phyloP scores from a whole-genome alignment of 176 grass and related monocot genomes.

The Calamus simplicifolius region DNA sequence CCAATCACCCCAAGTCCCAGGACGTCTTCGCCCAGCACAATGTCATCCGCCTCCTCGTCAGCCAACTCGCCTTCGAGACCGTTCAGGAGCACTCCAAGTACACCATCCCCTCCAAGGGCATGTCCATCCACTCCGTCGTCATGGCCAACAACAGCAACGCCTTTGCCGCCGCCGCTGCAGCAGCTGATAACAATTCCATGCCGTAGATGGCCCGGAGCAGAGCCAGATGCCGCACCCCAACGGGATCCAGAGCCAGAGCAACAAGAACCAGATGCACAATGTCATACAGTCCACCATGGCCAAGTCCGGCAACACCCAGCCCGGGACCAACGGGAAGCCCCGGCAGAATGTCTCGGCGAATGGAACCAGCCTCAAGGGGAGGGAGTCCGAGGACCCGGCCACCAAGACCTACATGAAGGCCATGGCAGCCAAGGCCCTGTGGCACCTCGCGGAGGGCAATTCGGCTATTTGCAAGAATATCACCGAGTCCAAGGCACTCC shows the following conservation, averaged over 20 bases:
- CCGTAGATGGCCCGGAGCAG: too few relatives aligned
- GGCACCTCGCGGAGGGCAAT: not conserved
- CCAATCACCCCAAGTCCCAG: slow-evolving; percentile 66
- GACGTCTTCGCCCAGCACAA: slow-evolving; percentile 74
- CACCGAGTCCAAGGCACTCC: not conserved
- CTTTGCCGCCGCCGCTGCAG: too few relatives aligned
- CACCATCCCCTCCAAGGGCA: slow-evolving; percentile 29
- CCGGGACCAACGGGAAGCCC: not conserved
- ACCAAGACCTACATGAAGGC: not conserved
- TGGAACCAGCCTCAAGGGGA: too few relatives aligned
- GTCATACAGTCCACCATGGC: too few relatives aligned
- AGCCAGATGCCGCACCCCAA: too few relatives aligned
- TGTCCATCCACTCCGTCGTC: slow-evolving; percentile 68
- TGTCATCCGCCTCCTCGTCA: slow-evolving; percentile 67
- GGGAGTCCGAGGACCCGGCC: not conserved
- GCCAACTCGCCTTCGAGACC: slow-evolving; percentile 80
- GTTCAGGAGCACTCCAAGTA: slow-evolving; percentile 98
- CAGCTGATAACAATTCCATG: too few relatives aligned
- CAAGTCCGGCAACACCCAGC: not conserved
- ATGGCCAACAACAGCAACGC: slow-evolving; percentile 69
- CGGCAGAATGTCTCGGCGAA: too few relatives aligned
- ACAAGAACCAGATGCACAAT: slow-evolving; percentile 70
- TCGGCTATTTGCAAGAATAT: not conserved
- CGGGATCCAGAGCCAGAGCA: too few relatives aligned
- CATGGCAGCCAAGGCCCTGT: not conserved